Conservation (phyloP, 2,329 filamentous ascomycete genomes). For the Beauveria bassiana region DNA sequence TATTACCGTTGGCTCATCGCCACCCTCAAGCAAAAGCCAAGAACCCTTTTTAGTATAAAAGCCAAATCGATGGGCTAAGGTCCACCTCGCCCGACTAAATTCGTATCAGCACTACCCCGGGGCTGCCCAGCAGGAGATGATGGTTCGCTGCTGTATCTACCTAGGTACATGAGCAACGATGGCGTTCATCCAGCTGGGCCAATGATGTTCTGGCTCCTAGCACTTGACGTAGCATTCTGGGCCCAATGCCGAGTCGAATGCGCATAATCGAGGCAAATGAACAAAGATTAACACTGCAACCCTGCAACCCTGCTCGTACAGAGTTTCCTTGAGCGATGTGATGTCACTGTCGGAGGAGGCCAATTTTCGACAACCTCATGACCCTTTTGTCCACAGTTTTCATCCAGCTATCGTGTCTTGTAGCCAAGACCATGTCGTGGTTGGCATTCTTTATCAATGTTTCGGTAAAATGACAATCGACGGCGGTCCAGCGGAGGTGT, state of each 20-base stretch:
- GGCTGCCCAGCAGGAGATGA: constrained; percentile 43
- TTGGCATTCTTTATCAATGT: constrained; percentile 38
- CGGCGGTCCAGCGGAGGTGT: neutral
- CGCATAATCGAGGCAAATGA: constrained; percentile 48
- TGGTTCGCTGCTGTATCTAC: constrained; percentile 27
- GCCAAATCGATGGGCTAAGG: constrained; percentile 38
- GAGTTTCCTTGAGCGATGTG: constrained; percentile 35
- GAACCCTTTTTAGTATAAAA: constrained; percentile 24
- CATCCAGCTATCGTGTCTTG: constrained; percentile 33
- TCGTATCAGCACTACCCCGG: constrained; percentile 49
- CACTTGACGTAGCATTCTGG: neutral
- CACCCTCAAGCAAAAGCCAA: constrained; percentile 45
- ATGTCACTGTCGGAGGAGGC: constrained; percentile 21
- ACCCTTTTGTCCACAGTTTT: constrained; percentile 33
- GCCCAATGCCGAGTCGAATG: constrained; percentile 48
- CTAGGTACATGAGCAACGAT: constrained; percentile 19
- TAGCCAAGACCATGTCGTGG: constrained; percentile 44
- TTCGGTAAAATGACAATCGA: constrained; percentile 24
- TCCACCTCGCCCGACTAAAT: constrained; percentile 34
- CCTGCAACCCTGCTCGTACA: constrained; percentile 41
- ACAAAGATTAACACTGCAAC: constrained; percentile 36
- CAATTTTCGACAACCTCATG: constrained; percentile 32
- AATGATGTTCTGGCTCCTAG: constrained; percentile 19
- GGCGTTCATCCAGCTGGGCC: constrained; percentile 26
- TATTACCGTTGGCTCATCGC: constrained; percentile 34